phyloP scores from a whole-genome alignment of 1,284 basidiomycete species.

The Pseudozyma thailandica region DNA sequence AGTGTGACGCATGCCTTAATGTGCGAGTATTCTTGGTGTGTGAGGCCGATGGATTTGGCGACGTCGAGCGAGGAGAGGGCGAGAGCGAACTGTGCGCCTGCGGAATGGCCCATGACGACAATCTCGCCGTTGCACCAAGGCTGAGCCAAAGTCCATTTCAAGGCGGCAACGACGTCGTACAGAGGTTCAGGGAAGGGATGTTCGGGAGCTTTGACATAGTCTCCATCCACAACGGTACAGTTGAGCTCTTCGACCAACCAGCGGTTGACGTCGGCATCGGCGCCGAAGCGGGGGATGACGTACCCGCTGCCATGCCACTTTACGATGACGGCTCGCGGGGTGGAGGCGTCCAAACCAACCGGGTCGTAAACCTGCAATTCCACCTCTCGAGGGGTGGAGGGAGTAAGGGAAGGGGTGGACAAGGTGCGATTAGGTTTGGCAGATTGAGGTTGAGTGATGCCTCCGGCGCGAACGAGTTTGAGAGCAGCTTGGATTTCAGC shows the following conservation, averaged over 20 bases:
- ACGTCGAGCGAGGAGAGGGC: constrained; percentile 8
- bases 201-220: constrained; percentile 45
- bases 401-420: constrained; percentile 8
- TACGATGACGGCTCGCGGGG: constrained; percentile 28
- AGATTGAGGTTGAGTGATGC: constrained; percentile 18
- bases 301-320: constrained; percentile 44
- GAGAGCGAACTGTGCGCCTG: constrained; percentile 33
- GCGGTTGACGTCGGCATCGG: constrained; percentile 26
- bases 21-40: constrained; percentile 12
- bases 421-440: constrained; percentile 24
- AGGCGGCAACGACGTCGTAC: constrained; percentile 25
- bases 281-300: constrained; percentile 31
- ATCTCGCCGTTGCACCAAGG: constrained; percentile 40
- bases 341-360: background rate
- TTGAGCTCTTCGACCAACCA: constrained; percentile 21
- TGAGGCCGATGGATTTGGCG: constrained; percentile 27
- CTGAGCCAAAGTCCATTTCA: constrained; percentile 30
- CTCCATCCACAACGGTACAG: constrained; percentile 32
- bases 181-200: constrained; percentile 33
- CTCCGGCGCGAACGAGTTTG: constrained; percentile 26
- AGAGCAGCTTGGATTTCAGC: constrained; percentile 21
- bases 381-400: constrained; percentile 15
- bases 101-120: constrained; percentile 31
- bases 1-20: constrained; percentile 40
- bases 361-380: constrained; percentile 30